A percentile compares a stretch with the other conserved stretches of the same genome.
phyloP scores from a whole-genome alignment of 2,329 filamentous ascomycete species.

The Cladosporium velox region DNA sequence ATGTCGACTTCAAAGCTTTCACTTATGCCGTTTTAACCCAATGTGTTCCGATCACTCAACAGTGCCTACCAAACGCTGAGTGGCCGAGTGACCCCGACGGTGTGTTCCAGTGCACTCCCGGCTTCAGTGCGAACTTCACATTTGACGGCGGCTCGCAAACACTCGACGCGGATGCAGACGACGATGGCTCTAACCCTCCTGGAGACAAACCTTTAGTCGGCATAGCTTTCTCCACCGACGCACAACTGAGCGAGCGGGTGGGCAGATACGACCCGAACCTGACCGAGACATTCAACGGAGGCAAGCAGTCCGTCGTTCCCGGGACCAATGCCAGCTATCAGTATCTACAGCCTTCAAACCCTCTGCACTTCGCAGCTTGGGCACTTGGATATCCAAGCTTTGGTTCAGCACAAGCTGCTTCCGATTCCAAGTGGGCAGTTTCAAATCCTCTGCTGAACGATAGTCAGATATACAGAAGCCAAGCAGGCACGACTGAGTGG shows the following conservation, averaged over 20 bases:
- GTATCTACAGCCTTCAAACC: background rate
- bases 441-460: background rate
- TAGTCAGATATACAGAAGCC: background rate
- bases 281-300: background rate
- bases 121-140: background rate
- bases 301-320: background rate
- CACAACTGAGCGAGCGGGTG: background rate
- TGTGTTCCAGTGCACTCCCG: background rate
- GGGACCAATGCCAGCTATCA: background rate
- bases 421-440: too few species aligned
- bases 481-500: background rate
- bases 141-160: background rate
- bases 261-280: background rate
- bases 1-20: background rate
- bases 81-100: background rate
- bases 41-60: background rate
- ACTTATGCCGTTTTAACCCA: background rate
- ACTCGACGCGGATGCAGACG: background rate
- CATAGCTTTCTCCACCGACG: background rate
- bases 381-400: background rate
- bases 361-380: background rate
- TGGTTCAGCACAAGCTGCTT: too few species aligned
- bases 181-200: background rate
- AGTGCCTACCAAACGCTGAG: background rate
- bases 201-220: background rate